These are phyloP conservation scores for Saccharomycopsis selenospora DNA, from an alignment of 805 yeast species.

Conservation along the genomic window DNA sequence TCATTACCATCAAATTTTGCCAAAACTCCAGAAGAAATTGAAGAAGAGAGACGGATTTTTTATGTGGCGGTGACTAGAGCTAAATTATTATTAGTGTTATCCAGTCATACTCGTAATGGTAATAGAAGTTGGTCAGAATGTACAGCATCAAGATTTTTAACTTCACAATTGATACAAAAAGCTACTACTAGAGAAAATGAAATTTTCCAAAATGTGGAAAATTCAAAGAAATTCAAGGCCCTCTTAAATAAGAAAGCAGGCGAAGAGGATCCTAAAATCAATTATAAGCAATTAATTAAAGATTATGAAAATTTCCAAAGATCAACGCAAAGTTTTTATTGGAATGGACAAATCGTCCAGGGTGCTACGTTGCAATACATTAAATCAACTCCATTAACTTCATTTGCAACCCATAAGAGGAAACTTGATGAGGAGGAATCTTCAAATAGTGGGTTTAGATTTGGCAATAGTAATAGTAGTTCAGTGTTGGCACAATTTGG, in stretches of 20 bases:
- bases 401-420: neutral
- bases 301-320: neutral
- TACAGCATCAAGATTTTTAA: neutral
- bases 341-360: neutral
- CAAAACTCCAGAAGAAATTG: conserved; percentile 30
- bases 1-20: conserved; percentile 55
- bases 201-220: neutral
- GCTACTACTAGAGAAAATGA: neutral
- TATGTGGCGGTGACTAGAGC: conserved; percentile 91
- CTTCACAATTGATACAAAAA: neutral
- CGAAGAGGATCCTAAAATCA: neutral
- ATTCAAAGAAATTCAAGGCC: neutral
- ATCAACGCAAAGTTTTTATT: neutral
- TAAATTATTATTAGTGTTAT: conserved; percentile 37
- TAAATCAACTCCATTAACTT: neutral
- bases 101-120: neutral
- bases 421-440: neutral
- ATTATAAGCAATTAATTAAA: neutral
- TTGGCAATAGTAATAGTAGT: too few species aligned
- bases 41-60: conserved; percentile 79
- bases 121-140: neutral
- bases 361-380: neutral
- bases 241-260: neutral
- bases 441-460: neutral
- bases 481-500: neutral